These are phyloP conservation scores for Ilyonectria sp. DNA, from an alignment of 2,329 filamentous ascomycete species.

Conservation along the genomic window DNA sequence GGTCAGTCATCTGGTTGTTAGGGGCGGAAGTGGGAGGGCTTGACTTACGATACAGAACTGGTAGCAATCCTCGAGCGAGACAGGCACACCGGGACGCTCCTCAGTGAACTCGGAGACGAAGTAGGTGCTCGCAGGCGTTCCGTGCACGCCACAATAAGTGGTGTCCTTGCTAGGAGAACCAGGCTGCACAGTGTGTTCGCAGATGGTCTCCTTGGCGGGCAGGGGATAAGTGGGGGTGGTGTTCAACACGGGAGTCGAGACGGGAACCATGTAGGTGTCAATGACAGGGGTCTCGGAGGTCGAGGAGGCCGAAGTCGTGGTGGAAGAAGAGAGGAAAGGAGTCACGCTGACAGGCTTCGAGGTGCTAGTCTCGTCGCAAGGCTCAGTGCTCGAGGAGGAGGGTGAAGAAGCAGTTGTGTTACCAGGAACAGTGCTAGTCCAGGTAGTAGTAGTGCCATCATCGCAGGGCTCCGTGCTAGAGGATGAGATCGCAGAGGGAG, in stretches of 20 bases:
- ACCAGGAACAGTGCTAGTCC: background rate
- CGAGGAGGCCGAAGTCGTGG: conserved; percentile 15
- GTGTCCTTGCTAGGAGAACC: conserved; percentile 49
- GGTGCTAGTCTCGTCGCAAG: conserved; percentile 23
- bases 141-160: conserved; percentile 58
- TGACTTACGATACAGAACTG: conserved; percentile 57
- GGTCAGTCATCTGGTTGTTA: conserved; percentile 6
- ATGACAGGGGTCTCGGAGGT: conserved; percentile 48
- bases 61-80: conserved; percentile 59
- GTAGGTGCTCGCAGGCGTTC: conserved; percentile 53
- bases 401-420: conserved; percentile 13
- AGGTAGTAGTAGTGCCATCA: conserved; percentile 1
- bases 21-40: background rate
- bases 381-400: conserved; percentile 3
- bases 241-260: conserved; percentile 47
- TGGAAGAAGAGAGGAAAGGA: conserved; percentile 21
- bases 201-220: conserved; percentile 48
- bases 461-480: conserved; percentile 17
- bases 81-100: conserved; percentile 50
- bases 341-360: conserved; percentile 28
- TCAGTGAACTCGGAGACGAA: conserved; percentile 58
- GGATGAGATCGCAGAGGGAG: too few species aligned
- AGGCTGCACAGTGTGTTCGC: conserved; percentile 46
- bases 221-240: conserved; percentile 44
- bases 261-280: conserved; percentile 52